Evolutionary conservation across 2,329 filamentous ascomycete species (phyloP), one percentile per base, ranked within the genome.

Genomic region (Aspergillus chevalieri): DNA sequence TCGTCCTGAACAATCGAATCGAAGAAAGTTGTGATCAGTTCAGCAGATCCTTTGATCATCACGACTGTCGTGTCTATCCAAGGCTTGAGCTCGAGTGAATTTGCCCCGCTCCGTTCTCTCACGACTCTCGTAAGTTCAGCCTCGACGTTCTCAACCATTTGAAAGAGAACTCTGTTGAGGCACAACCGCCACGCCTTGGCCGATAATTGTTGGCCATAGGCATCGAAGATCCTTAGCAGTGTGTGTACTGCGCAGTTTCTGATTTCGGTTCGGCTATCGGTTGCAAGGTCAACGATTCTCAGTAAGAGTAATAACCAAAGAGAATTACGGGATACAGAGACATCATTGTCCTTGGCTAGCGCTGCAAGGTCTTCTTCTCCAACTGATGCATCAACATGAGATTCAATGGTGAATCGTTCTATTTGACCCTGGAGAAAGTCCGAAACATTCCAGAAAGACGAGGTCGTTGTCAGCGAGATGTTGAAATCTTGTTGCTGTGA

Each of bases 361-460:
- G 75, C 69, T 1, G 78, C 69, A 2, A 87, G 65, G 14, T 78
- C 74, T 6, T 82, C 71, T 47, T 86, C 83, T 4, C 58, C 81
- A 71, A 52, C 77, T 62, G 52, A 77, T 73, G 65, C 57, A 52
- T 70, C 66, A 33, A 73, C 59, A 46, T 68, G 61, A 10, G 57
- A 59, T 47, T 69, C 67, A 46, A 71, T 63, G 2, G 62, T 68
- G 46, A 70, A 69, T 10, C 65, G 59, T 19, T 75, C 71, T 44
- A 74, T 74, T 34, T 75, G 72, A 6, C 70, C 69, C 49, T 81
- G 78, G 17, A 97, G 76, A 55, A 91, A 93, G 66, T 96, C 91
- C 0, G 92, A 95, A 6, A 96, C 80, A 47, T 92, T 91, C 89
- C 91, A 96, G 67, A 95, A 95, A 64, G 95, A 93, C 0, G 92